Evolutionary conservation across 495 filamentous ascomycete genomes (phyloP).

Genomic region (Neurospora intermedia): DNA sequence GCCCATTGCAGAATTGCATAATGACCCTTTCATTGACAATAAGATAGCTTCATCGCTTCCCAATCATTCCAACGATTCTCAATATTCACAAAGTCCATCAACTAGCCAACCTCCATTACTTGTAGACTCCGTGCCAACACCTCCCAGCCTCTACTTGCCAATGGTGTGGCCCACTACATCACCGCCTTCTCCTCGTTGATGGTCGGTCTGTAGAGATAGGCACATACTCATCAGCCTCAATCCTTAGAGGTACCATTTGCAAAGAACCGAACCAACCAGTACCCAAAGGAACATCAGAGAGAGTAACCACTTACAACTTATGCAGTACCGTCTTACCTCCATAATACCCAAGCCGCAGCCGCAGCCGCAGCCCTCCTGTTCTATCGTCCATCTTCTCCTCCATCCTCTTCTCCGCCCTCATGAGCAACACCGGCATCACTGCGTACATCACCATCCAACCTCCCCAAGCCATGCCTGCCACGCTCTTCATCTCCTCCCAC

Average conservation of each 20-base stretch:
- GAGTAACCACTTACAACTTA: not conserved
- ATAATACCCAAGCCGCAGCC: not conserved
- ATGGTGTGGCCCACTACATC: not conserved
- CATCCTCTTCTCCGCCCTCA: constrained; percentile 4
- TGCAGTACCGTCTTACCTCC: not conserved
- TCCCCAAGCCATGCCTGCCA: not conserved
- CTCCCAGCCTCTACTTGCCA: not conserved
- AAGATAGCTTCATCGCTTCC: not conserved
- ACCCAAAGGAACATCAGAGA: not conserved
- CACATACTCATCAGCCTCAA: not conserved
- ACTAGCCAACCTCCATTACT: not conserved
- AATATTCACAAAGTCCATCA: not conserved
- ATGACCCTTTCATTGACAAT: not conserved
- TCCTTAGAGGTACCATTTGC: not conserved
- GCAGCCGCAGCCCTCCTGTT: not conserved
- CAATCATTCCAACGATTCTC: not conserved
- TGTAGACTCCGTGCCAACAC: not conserved
- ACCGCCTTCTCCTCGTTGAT: not conserved
- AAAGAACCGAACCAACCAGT: not conserved
- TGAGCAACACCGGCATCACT: constrained; percentile 2
- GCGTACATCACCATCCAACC: constrained; percentile 1
- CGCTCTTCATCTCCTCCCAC: not conserved
- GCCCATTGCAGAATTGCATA: not conserved
- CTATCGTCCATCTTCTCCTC: not conserved
- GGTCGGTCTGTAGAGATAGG: not conserved